These are phyloP conservation scores for Penicillium lividum DNA, from an alignment of 495 filamentous ascomycete species.

Conservation along the genomic window DNA sequence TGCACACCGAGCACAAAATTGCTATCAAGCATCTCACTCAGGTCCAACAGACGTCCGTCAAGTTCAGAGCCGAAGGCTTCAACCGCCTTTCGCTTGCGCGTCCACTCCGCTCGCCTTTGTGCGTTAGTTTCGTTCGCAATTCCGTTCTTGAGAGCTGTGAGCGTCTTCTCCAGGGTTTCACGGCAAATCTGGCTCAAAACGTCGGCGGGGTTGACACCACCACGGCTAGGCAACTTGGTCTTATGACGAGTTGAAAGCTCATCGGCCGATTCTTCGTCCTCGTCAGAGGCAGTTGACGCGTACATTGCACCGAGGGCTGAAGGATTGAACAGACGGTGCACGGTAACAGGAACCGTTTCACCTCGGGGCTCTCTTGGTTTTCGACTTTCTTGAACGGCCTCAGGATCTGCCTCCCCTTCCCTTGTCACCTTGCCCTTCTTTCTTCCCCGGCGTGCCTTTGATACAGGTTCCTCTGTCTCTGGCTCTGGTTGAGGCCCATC, in stretches of 20 bases:
- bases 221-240: slow-evolving; percentile 51
- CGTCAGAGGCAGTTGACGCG: slow-evolving; percentile 23
- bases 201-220: slow-evolving; percentile 68
- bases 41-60: slow-evolving; percentile 58
- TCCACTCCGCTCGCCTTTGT: slow-evolving; percentile 51
- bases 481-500: background rate
- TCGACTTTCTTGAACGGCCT: slow-evolving; percentile 12
- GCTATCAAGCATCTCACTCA: slow-evolving; percentile 59
- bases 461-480: background rate
- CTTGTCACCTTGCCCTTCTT: background rate
- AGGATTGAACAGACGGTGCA: slow-evolving; percentile 45
- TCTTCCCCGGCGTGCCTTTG: background rate
- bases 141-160: slow-evolving; percentile 39
- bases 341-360: slow-evolving; percentile 46
- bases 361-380: slow-evolving; percentile 39
- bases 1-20: slow-evolving; percentile 63
- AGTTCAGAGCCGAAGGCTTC: slow-evolving; percentile 71
- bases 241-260: slow-evolving; percentile 33
- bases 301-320: slow-evolving; percentile 28
- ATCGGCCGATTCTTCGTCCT: slow-evolving; percentile 39
- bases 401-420: slow-evolving; percentile 27
- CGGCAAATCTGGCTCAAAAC: slow-evolving; percentile 70
- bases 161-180: slow-evolving; percentile 60
- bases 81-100: slow-evolving; percentile 61
- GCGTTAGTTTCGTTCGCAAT: slow-evolving; percentile 41